Evolutionary conservation across 345 rosid genomes (phyloP), one percentile per base, ranked within the genome.

Genomic region (Eucalyptus caleyi): DNA sequence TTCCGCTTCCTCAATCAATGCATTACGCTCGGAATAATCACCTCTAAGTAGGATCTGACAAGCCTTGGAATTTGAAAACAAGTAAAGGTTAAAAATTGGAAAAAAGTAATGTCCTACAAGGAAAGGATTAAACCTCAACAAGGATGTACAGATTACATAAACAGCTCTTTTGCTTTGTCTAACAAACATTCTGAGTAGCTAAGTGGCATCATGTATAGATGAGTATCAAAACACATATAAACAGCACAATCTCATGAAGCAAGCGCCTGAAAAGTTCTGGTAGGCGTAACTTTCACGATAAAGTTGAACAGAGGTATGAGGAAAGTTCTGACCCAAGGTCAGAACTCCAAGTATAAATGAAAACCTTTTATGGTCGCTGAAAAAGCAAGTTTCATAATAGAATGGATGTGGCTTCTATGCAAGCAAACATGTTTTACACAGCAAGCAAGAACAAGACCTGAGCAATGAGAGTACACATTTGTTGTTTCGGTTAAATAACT

Each of bases 21-120:
- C 94, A 59, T 93, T 93, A 90, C 94, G 91, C 88, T 91, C 96
- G 44, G 91, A 90, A 42, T 91, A 92, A 91, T 95, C 95, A 69
- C 93, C 94, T 82, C 92, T 92, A 91, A 92, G 93, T 89, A 96
- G 96, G 92, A 94, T 92, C 91, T 88, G 94, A 92, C 95, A 93
- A 90, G 97, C 99, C 99, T 97, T 90, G 90, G 90, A 92, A 89
- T 50, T 87, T 14, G 16, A 86, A 90, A 72, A 49, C 59, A 24
- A 72, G 45, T 27, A 67, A 54, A 65, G 10, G 82, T 88, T 72
- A 60, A 62, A 56, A 87, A 60, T n/a, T 50, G 62, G 62, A 6
- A 50, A 86, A 51, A 21, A 49, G 16, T 53, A 50, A 11, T 49
- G 53, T 86, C 54, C 45, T 21, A 27, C 87, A 30, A 34, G 40